Evolutionary conservation across 306 rosid species (phyloP).

Genomic region (Sophora flavescens): DNA sequence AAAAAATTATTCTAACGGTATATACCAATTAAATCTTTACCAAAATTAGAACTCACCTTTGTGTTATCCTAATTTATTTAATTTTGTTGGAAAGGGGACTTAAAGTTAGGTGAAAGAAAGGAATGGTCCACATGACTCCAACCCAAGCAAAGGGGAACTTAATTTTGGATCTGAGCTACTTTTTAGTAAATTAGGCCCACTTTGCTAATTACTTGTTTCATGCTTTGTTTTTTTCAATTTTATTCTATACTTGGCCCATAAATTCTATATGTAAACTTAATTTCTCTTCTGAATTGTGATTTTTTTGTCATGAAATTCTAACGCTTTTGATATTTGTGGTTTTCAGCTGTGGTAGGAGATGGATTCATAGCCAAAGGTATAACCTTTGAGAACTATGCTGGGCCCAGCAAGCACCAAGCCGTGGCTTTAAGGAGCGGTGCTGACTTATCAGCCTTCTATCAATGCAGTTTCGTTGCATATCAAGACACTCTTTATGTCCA

Average conservation of each 20-base stretch:
- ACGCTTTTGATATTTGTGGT: neutral
- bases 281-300: neutral
- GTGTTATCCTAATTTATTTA: neutral
- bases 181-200: neutral
- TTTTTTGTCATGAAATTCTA: neutral
- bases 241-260: too few relatives aligned
- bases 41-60: neutral
- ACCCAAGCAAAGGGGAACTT: neutral
- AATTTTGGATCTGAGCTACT: neutral
- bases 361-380: conserved; percentile 86
- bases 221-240: neutral
- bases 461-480: conserved; percentile 86
- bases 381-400: conserved; percentile 85
- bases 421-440: conserved; percentile 81
- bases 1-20: too few relatives aligned
- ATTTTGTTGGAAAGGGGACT: too few relatives aligned
- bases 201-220: neutral
- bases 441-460: conserved; percentile 77
- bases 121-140: neutral
- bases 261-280: neutral
- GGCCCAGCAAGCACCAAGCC: conserved; percentile 91
- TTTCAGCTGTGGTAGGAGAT: conserved; percentile 75
- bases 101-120: too few relatives aligned
- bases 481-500: conserved; percentile 96
- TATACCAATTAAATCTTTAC: too few relatives aligned